Base-by-base conservation (phyloP, 176 grass and related monocot species). In the Luzula sylvatica region DNA sequence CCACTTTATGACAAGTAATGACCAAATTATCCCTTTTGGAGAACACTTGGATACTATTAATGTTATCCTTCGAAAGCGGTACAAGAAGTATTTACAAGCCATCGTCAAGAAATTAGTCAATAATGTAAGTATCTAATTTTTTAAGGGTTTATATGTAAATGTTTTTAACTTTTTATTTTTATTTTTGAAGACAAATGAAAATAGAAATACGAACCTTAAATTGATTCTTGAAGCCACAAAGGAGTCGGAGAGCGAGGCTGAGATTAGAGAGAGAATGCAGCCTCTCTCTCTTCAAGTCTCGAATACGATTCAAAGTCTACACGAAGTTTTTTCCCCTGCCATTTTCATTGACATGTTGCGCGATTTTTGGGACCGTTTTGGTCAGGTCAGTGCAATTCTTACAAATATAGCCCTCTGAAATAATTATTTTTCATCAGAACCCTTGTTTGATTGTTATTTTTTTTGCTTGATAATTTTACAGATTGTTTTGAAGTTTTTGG, bases 1-100 rank as follows among this genome's bases (percentile, higher is more conserved):
- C 50, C 46, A 73, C 11, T 83, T 77, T 74, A 73, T 95, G 29
- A 82, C 80, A 44, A 67, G 84, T 72, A 60, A 60, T 50, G 73
- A 73, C 0, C 80, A 81, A 20, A 78, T 65, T 51, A 71, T 61
- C 18, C 57, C 78, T 65, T 95, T 85, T 42, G 84, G 90, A 24
- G 83, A 88, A 54, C 80, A 95, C 77, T 81, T 78, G 76, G 88
- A 95, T 56, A 78, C 79, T 60, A 73, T 88, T 53, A 95, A 80
- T 2, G 84, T 95, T 3, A 80, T 84, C 65, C 58, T 95, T 62
- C 83, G 71, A 54, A 83, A 95, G 69, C 88, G 88, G 57, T 95
- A 88, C 49, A 85, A 82, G 71, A 95, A 95, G 65, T 95, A 82
- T 39, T 57, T 79, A 50, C 77, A 95, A 40, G 76, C 74, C 11